Evolutionary conservation across 768 basidiomycete species (phyloP).

Genomic region (Crepidotus variabilis): DNA sequence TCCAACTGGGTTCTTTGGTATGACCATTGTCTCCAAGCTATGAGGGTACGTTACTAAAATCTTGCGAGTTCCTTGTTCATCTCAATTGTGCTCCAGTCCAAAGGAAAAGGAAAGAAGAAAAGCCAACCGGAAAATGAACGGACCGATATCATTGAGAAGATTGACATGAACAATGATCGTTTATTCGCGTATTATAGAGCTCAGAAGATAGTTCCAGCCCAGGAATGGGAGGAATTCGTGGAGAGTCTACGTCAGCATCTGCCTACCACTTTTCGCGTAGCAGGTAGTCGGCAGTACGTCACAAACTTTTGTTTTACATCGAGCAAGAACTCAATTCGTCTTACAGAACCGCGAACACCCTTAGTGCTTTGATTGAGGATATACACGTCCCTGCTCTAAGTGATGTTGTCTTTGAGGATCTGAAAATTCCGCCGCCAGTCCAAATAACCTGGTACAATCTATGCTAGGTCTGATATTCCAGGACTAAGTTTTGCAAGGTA

Average conservation of each 20-base stretch:
- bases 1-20: neutral
- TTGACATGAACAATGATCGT: conserved; percentile 68
- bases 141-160: conserved; percentile 50
- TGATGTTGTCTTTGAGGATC: conserved; percentile 72
- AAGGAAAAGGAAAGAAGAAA: conserved; percentile 3
- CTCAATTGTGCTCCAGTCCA: neutral
- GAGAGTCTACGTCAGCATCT: conserved; percentile 63
- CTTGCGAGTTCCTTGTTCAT: neutral
- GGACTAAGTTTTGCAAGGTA: conserved; percentile 54
- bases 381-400: conserved; percentile 76
- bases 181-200: conserved; percentile 68
- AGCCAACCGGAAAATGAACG: conserved; percentile 22
- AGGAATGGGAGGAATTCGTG: conserved; percentile 79
- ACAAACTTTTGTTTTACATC: neutral
- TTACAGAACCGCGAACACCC: conserved; percentile 57
- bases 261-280: conserved; percentile 92
- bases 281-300: conserved; percentile 78
- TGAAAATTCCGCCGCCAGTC: conserved; percentile 70
- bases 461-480: conserved; percentile 1
- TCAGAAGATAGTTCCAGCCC: conserved; percentile 71
- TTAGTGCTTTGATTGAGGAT: conserved; percentile 76
- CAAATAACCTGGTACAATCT: conserved; percentile 76
- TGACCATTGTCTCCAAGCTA: neutral
- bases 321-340: too few relatives aligned
- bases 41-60: neutral